Conservation (phyloP, 345 rosid species). For the sweet orange (Citrus sinensis) region DVS_A1.0 CM039162.1:5138001-5138500, state of each 20-base stretch:
- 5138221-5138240: neutral
- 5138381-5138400: slow-evolving; percentile 32
- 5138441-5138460: slow-evolving; percentile 36
- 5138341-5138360: slow-evolving; percentile 23
- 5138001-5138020: neutral
- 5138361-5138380: slow-evolving; percentile 41
- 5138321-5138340: slow-evolving; percentile 17
- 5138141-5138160: neutral
- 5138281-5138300: neutral
- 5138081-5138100: neutral
- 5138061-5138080: neutral
- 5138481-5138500: slow-evolving; percentile 43
- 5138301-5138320: neutral
- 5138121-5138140: neutral
- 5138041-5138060: neutral
- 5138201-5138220: neutral
- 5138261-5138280: neutral
- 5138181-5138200: neutral
- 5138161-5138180: neutral
- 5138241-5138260: neutral
- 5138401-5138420: slow-evolving; percentile 43
- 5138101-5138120: neutral
- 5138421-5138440: slow-evolving; percentile 39
- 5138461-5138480: slow-evolving; percentile 47
- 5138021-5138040: neutral